These are phyloP conservation scores for Phycomyces blakesleeanus DNA, from an alignment of 192 early-diverging fungal species.

Conservation along the genomic window DNA sequence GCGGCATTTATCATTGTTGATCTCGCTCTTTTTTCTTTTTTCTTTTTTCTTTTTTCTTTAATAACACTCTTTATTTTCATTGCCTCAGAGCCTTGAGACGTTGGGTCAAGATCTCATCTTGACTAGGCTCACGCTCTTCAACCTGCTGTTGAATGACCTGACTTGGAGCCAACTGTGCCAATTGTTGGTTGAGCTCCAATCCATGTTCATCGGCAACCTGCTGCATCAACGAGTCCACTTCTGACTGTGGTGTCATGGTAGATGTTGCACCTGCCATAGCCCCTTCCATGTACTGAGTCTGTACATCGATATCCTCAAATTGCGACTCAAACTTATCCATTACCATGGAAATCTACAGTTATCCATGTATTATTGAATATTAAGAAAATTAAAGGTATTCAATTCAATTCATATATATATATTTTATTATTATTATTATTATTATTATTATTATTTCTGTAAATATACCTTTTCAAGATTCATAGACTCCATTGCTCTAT, in stretches of 20 bases:
- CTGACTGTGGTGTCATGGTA: conserved; percentile 81
- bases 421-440: no score
- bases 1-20: background rate
- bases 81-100: conserved; percentile 43
- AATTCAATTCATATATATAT: no score
- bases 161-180: conserved; percentile 52
- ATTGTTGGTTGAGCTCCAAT: conserved; percentile 75
- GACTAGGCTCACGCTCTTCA: conserved; percentile 40
- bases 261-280: conserved; percentile 87
- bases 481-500: conserved; percentile 91
- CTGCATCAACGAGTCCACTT: conserved; percentile 93
- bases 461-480: conserved; percentile 83
- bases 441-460: no score
- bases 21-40: background rate
- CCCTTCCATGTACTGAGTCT: conserved; percentile 95
- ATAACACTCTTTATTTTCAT: conserved; percentile 25
- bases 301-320: conserved; percentile 97
- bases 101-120: conserved; percentile 44
- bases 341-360: conserved; percentile 79
- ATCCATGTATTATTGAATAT: no score
- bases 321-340: conserved; percentile 98
- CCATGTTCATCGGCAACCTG: conserved; percentile 96
- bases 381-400: no score
- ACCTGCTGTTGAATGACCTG: conserved; percentile 36
- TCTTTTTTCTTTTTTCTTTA: background rate